phyloP scores from a whole-genome alignment of 441 rosid genomes.

The Dalechampia spathulata region DNA sequence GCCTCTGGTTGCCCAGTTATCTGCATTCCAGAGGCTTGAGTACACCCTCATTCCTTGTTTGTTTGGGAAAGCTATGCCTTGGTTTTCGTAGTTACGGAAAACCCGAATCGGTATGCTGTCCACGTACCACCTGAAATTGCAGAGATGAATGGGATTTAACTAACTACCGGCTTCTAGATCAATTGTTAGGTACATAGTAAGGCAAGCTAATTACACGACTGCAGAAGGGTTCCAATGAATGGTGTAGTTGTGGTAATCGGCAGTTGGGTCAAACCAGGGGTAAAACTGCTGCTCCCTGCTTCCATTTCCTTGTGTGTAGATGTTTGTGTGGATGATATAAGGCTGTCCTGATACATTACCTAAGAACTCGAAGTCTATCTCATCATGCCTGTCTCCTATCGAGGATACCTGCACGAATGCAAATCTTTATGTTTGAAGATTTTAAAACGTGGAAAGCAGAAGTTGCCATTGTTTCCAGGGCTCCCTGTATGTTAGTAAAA shows the following conservation, averaged over 20 bases:
- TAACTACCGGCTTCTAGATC: neutral
- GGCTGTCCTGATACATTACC: conserved; percentile 58
- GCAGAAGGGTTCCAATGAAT: conserved; percentile 59
- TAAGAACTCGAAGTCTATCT: conserved; percentile 56
- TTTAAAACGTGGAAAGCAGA: neutral
- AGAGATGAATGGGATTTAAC: neutral
- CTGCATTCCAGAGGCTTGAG: conserved; percentile 68
- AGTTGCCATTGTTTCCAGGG: conserved; percentile 14
- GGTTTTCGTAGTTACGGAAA: conserved; percentile 44
- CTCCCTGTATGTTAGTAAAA: neutral
- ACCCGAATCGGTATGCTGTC: conserved; percentile 55
- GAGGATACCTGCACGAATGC: conserved; percentile 41
- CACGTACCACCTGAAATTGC: conserved; percentile 37
- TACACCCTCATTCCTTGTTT: conserved; percentile 46
- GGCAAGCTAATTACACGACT: conserved; percentile 28
- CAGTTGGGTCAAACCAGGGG: conserved; percentile 69
- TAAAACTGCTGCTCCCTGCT: conserved; percentile 67
- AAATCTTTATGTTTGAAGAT: no score
- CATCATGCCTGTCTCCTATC: conserved; percentile 44
- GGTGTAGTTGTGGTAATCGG: conserved; percentile 59
- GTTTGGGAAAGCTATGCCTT: conserved; percentile 47
- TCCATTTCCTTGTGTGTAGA: conserved; percentile 51
- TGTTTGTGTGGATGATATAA: conserved; percentile 57
- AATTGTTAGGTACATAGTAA: no score
- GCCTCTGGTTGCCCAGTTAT: conserved; percentile 58